Evolutionary conservation across 1,284 basidiomycete species (phyloP).

Genomic region (Boletus sp.): DNA sequence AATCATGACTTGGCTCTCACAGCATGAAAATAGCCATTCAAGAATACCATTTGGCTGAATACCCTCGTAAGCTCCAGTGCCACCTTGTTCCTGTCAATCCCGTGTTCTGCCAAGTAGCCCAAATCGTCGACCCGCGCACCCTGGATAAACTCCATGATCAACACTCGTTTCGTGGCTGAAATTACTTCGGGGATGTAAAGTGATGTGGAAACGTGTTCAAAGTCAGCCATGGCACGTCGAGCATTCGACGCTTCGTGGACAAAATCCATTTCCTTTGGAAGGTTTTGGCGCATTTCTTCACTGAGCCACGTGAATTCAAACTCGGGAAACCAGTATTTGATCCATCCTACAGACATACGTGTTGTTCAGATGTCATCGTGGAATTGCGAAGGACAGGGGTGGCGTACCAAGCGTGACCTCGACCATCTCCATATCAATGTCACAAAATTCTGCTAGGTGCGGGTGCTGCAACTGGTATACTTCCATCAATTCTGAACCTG

Average conservation of each 20-base stretch:
- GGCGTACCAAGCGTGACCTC: constrained; percentile 69
- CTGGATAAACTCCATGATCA: constrained; percentile 92
- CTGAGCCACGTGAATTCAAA: constrained; percentile 96
- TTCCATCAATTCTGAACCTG: constrained; percentile 3
- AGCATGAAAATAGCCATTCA: constrained; percentile 90
- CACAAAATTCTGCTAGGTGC: constrained; percentile 87
- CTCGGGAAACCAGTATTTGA: constrained; percentile 84
- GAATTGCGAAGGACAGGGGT: not conserved
- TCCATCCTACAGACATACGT: constrained; percentile 52
- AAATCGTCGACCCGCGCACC: constrained; percentile 91
- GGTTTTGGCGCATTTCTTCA: constrained; percentile 88
- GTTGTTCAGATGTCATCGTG: not conserved
- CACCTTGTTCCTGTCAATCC: constrained; percentile 93
- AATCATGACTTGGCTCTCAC: constrained; percentile 39
- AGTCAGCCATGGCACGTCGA: constrained; percentile 67
- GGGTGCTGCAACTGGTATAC: constrained; percentile 81
- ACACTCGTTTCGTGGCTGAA: constrained; percentile 78
- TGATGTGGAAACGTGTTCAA: constrained; percentile 70
- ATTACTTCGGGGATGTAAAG: constrained; percentile 91
- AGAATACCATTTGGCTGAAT: constrained; percentile 94
- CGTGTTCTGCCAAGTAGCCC: constrained; percentile 75
- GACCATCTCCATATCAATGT: constrained; percentile 81
- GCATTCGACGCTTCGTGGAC: constrained; percentile 89
- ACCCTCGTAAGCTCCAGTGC: constrained; percentile 86
- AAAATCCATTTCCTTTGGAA: constrained; percentile 96